Base-by-base conservation (phyloP, 129 eudicot species). In the Scalesia atractyloides region DNA sequence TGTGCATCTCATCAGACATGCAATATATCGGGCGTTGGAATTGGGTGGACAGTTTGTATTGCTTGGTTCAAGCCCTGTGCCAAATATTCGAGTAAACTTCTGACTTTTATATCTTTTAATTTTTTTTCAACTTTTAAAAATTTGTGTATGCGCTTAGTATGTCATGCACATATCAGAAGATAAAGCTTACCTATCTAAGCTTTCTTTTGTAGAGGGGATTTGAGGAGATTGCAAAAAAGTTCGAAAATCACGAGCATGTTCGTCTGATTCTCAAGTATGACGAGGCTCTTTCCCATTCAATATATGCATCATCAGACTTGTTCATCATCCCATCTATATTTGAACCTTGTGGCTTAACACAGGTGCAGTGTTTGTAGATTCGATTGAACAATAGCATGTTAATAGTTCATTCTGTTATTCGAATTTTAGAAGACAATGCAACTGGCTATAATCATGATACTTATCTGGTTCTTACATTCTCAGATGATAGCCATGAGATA, bases 401-500 rank as follows among this genome's bases (percentile, higher is more conserved):
- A 10, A 48, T 7, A 18, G 14, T 53, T 39, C 13, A 39, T 39
- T 37, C 33, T 64, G 64, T 10, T n/a, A 50, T 63, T 3, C 34
- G 34, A 30, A 30, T 2, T 30, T 30, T 46, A 49, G 69, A 60
- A 60, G 63, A 34, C 43, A 74, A 4, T 49, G 11, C 57, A 48
- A 50, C 62, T 61, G 1, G 22, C 48, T 56, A 22, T 47, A 66
- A 46, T 33, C 67, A 5, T 62, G n/a, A 33, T 69, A 33, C 15
- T 70, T 51, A n/a, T 70, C 22, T 72, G 68, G 26, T 59, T 49
- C 7, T 56, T 62, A 51, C 64, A 5, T 81, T 24, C 80, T 73
- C 92, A 94, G 99, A 94, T 94, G 99, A 94, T 94, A 78, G 99
- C 99, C 64, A 94, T 94, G 99, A 90, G 97, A 80, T 94, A 94